phyloP scores from a whole-genome alignment of 1,284 basidiomycete species.

The Omphalotus olearius region DNA sequence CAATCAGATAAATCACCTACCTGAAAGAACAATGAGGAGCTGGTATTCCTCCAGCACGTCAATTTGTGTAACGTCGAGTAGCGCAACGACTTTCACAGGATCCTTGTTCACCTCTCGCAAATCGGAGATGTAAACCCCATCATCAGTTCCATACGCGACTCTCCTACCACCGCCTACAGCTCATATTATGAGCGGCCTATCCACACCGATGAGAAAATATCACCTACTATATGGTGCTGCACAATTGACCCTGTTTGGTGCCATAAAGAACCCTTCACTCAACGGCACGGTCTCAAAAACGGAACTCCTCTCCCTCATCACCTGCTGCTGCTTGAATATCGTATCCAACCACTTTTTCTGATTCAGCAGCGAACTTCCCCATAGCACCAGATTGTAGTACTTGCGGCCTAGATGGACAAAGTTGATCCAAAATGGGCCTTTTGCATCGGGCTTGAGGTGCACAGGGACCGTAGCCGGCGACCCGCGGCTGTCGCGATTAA shows the following conservation, averaged over 20 bases:
- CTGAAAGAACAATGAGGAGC: slow-evolving; percentile 92
- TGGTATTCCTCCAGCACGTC: slow-evolving; percentile 97
- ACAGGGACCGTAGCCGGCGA: slow-evolving; percentile 34
- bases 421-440: slow-evolving; percentile 89
- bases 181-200: slow-evolving; percentile 4
- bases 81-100: slow-evolving; percentile 86
- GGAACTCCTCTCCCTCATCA: slow-evolving; percentile 78
- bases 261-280: slow-evolving; percentile 86
- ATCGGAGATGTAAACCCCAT: slow-evolving; percentile 94
- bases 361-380: slow-evolving; percentile 83
- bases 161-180: slow-evolving; percentile 74
- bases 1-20: slow-evolving; percentile 36
- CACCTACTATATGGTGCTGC: slow-evolving; percentile 90
- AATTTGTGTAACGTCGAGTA: slow-evolving; percentile 91
- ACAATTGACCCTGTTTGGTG: slow-evolving; percentile 85
- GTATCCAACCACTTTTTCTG: slow-evolving; percentile 95
- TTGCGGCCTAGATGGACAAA: slow-evolving; percentile 93
- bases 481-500: slow-evolving; percentile 40
- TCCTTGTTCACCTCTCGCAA: slow-evolving; percentile 73
- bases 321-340: slow-evolving; percentile 87
- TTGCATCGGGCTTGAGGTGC: slow-evolving; percentile 45
- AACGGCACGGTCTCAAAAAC: slow-evolving; percentile 87
- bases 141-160: slow-evolving; percentile 95
- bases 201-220: background rate
- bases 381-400: slow-evolving; percentile 90